A percentile compares a stretch with the other conserved stretches of the same genome.
Evolutionary conservation across 768 basidiomycete species (phyloP).

Genomic region (Ramaria sp.): DNA sequence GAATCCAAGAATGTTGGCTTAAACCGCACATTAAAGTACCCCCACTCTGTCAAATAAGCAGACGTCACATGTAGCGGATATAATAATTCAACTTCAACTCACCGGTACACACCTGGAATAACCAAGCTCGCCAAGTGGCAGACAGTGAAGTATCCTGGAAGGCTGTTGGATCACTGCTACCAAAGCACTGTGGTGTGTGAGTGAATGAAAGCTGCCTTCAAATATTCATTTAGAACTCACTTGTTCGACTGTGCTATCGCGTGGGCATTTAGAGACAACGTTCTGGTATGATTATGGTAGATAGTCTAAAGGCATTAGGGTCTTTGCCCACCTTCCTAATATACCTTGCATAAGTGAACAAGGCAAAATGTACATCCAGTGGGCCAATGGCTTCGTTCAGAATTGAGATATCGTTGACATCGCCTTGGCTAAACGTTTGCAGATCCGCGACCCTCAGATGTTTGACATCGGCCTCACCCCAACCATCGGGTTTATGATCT

Average conservation of each 20-base stretch:
- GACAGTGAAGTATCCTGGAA: slow-evolving; percentile 52
- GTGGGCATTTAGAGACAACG: slow-evolving; percentile 46
- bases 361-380: slow-evolving; percentile 30
- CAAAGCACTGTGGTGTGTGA: slow-evolving; percentile 57
- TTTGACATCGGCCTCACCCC: slow-evolving; percentile 14
- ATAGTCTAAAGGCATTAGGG: not conserved
- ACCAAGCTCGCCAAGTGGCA: slow-evolving; percentile 79
- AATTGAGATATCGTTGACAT: slow-evolving; percentile 13
- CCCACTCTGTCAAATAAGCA: slow-evolving; percentile 50
- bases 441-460: slow-evolving; percentile 9
- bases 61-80: not conserved
- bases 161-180: slow-evolving; percentile 59
- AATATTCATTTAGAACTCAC: slow-evolving; percentile 21
- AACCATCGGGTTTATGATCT: slow-evolving; percentile 29
- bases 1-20: not conserved
- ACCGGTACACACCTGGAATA: slow-evolving; percentile 78
- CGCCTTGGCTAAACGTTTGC: slow-evolving; percentile 34
- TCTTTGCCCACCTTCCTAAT: slow-evolving; percentile 47
- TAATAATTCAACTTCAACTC: not conserved
- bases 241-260: slow-evolving; percentile 36
- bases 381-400: not conserved
- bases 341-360: slow-evolving; percentile 68
- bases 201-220: too few relatives aligned
- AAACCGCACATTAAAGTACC: slow-evolving; percentile 58
- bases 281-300: slow-evolving; percentile 24